Conservation (phyloP, 306 rosid species). For the Comarum palustre region DNA sequence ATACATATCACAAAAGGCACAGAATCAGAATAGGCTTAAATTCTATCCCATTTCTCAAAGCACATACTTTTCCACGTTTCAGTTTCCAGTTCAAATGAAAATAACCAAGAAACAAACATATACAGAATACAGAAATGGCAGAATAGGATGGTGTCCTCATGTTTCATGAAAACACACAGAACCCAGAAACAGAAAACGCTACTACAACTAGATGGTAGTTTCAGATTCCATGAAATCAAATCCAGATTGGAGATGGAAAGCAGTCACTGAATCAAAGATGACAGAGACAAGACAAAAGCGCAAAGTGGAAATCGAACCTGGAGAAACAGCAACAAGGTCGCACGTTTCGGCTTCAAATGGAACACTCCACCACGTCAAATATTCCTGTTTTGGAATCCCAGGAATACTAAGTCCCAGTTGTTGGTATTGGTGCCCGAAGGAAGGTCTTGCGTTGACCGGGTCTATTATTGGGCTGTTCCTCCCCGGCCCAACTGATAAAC, state of each 20-base stretch:
- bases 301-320: slow-evolving; percentile 3
- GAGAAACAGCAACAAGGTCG: neutral
- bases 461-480: neutral
- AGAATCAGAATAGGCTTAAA: neutral
- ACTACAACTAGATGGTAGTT: neutral
- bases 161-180: neutral
- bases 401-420: neutral
- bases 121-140: neutral
- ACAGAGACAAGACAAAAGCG: neutral
- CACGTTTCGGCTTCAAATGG: neutral
- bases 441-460: neutral
- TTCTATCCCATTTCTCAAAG: neutral
- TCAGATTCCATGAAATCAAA: neutral
- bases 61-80: neutral
- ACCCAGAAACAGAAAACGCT: neutral
- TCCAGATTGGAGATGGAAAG: neutral
- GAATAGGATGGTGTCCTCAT: neutral
- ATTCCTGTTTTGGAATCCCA: neutral
- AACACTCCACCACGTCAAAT: neutral
- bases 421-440: neutral
- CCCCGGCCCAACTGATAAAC: too few relatives aligned
- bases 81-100: neutral
- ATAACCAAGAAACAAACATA: neutral
- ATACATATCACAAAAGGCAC: neutral
- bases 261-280: neutral